Evolutionary conservation across 345 rosid genomes (phyloP).

Genomic region (Syzygium oleosum): DNA sequence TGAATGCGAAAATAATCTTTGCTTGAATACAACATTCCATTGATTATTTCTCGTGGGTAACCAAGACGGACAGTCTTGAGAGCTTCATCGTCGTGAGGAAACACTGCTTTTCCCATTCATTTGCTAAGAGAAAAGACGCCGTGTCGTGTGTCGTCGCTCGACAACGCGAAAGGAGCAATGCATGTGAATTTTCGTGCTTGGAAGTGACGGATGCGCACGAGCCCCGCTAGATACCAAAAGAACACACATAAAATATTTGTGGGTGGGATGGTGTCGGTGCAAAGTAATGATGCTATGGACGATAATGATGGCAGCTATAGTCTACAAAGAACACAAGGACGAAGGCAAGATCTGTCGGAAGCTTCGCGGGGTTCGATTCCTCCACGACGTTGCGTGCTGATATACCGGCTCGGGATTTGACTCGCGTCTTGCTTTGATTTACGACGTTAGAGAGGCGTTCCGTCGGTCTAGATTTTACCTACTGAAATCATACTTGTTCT

Average conservation of each 20-base stretch:
- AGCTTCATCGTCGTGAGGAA: not conserved
- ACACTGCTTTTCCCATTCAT: not conserved
- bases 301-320: not conserved
- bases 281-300: not conserved
- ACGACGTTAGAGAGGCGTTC: not conserved
- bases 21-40: not conserved
- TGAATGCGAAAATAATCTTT: not conserved
- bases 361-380: not conserved
- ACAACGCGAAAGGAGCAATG: not conserved
- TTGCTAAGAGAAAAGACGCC: not conserved
- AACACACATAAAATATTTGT: not conserved
- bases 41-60: not conserved
- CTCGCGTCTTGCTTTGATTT: not conserved
- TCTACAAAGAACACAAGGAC: not conserved
- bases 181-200: not conserved
- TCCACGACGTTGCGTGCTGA: rapidly evolving
- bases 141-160: not conserved
- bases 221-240: not conserved
- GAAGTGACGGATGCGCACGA: not conserved
- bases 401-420: not conserved
- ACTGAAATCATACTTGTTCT: not conserved
- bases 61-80: not conserved
- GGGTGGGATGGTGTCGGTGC: not conserved
- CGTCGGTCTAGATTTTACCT: not conserved
- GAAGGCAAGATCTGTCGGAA: not conserved